Conservation (phyloP, 176 grass and related monocot genomes). For the Eragrostis curvula region DNA sequence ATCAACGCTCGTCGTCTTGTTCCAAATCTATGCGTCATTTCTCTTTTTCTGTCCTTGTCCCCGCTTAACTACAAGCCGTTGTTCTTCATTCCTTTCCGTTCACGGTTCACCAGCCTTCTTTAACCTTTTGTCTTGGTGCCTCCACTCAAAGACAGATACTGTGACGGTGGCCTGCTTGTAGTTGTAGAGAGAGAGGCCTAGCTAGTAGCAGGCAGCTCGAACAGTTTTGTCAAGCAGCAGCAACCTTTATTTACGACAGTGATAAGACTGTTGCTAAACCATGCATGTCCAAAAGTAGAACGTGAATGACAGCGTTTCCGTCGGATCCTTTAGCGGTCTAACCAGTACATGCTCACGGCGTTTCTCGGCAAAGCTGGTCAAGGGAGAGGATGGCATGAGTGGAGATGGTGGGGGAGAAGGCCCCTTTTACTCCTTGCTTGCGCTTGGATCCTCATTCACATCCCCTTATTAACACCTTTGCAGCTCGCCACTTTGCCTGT, state of each 20-base stretch:
- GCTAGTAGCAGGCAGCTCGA: not conserved
- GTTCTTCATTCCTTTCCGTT: not conserved
- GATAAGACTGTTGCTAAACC: conserved; percentile 35
- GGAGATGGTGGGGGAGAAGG: conserved; percentile 47
- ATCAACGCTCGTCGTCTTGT: not conserved
- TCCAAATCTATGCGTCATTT: not conserved
- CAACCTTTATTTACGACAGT: conserved; percentile 24
- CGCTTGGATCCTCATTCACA: conserved; percentile 44
- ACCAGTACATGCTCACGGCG: conserved; percentile 5
- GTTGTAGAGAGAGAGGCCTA: not conserved
- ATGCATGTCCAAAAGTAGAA: conserved; percentile 28
- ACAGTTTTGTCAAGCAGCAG: not conserved
- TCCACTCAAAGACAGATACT: not conserved
- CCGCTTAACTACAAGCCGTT: not conserved
- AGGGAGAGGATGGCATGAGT: conserved; percentile 47
- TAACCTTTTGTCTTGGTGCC: too few relatives aligned
- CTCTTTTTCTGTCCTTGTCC: not conserved
- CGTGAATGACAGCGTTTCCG: conserved; percentile 30
- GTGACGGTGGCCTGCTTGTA: not conserved
- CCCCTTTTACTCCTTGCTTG: conserved; percentile 40
- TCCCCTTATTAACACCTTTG: conserved; percentile 25
- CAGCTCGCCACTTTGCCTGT: conserved; percentile 29
- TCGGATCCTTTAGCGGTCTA: conserved; percentile 1
- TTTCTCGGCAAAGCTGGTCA: conserved; percentile 60
- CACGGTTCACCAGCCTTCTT: not conserved